These are phyloP conservation scores for Inonotus hispidus DNA, from an alignment of 1,284 basidiomycete species.

Conservation along the genomic window DNA sequence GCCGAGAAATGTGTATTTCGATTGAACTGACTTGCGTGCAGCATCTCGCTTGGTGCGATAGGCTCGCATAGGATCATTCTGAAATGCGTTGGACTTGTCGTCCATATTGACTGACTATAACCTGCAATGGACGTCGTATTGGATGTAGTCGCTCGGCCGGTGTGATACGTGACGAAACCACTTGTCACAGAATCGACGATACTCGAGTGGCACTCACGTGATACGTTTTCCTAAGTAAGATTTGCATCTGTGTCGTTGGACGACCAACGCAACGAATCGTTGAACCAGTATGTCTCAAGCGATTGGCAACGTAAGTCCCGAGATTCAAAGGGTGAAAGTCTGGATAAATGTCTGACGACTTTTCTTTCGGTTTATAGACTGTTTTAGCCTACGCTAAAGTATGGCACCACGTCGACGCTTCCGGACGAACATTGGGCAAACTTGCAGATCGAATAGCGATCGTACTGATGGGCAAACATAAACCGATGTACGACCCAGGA, in stretches of 20 bases:
- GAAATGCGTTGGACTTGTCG: conserved; percentile 34
- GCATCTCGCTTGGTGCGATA: conserved; percentile 77
- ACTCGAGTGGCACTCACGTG: not conserved
- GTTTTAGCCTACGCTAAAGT: conserved; percentile 88
- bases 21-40: conserved; percentile 60
- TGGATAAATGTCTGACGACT: not conserved
- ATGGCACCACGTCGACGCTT: conserved; percentile 95
- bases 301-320: conserved; percentile 25
- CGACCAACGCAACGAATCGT: not conserved
- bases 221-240: not conserved
- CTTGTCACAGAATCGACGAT: not conserved
- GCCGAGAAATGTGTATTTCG: conserved; percentile 88
- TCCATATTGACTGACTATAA: conserved; percentile 28
- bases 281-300: conserved; percentile 25
- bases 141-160: not conserved
- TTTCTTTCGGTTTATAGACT: conserved; percentile 50
- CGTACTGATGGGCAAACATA: conserved; percentile 98
- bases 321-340: too few species aligned
- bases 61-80: conserved; percentile 74
- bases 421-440: conserved; percentile 87
- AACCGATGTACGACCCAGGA: conserved; percentile 92
- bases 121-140: not conserved
- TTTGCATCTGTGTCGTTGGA: not conserved
- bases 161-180: not conserved
- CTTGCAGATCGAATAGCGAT: conserved; percentile 91